A percentile compares a stretch with the other conserved stretches of the same genome.
Conservation (phyloP, 2,329 filamentous ascomycete species). For the Fusarium redolens region DNA sequence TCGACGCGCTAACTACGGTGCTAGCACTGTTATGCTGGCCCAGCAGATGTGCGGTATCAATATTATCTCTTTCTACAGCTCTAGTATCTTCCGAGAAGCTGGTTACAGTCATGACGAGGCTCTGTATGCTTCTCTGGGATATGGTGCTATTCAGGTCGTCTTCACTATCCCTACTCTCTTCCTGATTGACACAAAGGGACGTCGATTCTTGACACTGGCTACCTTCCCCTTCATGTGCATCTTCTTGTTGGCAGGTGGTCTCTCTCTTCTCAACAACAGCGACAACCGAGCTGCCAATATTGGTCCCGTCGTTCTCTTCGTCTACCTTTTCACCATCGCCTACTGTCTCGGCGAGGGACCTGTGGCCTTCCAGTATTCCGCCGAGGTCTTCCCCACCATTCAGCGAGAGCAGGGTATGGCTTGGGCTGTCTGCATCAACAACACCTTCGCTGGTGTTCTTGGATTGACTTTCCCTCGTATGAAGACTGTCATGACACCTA, state of each 20-base stretch:
- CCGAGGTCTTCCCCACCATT: constrained; percentile 73
- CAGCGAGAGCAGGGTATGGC: constrained; percentile 74
- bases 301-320: constrained; percentile 56
- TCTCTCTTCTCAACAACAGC: constrained; percentile 1
- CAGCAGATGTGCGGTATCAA: constrained; percentile 78
- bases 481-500: constrained; percentile 46
- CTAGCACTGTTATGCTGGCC: constrained; percentile 83
- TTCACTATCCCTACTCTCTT: constrained; percentile 31
- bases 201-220: constrained; percentile 15
- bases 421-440: constrained; percentile 70
- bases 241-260: constrained; percentile 8
- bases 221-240: constrained; percentile 27
- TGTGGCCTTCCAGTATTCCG: constrained; percentile 71
- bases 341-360: constrained; percentile 74
- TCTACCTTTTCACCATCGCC: constrained; percentile 73
- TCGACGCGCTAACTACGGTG: constrained; percentile 78
- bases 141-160: constrained; percentile 23
- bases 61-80: constrained; percentile 48
- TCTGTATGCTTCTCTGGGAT: constrained; percentile 15
- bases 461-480: constrained; percentile 64
- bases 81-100: constrained; percentile 12
- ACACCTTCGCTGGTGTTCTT: constrained; percentile 64
- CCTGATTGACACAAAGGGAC: constrained; percentile 27
- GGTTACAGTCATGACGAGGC: constrained; percentile 5
- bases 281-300: background rate